Conservation (phyloP, 306 rosid species). For the Albizia julibrissin region DNA sequence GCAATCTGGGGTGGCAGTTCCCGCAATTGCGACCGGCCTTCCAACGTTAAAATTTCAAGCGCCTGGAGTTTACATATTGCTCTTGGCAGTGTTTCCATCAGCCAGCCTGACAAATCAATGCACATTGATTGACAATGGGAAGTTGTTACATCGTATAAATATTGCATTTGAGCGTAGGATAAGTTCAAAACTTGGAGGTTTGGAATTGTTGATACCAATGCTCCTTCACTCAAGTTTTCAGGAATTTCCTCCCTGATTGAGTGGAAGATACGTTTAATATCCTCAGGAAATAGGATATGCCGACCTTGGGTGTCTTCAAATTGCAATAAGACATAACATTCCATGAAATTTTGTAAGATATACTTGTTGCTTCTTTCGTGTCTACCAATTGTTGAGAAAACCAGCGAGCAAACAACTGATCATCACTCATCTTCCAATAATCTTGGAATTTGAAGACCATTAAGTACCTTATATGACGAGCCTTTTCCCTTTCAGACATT, state of each 20-base stretch:
- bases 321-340: neutral
- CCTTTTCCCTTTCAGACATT: neutral
- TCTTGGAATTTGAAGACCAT: neutral
- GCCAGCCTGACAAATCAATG: neutral
- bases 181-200: neutral
- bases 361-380: neutral
- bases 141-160: no score
- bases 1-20: neutral
- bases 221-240: neutral
- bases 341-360: neutral
- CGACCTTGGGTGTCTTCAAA: neutral
- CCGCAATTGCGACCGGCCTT: neutral
- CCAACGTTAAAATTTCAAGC: neutral
- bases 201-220: neutral
- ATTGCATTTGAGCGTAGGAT: neutral
- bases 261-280: neutral
- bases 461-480: neutral
- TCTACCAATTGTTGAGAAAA: neutral
- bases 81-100: neutral
- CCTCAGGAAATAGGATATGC: neutral
- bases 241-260: no score
- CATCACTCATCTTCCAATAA: neutral
- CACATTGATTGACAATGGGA: rapidly evolving
- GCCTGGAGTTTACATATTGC: neutral
- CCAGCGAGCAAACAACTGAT: neutral